phyloP scores from a whole-genome alignment of 2,329 filamentous ascomycete genomes.

The Ceratocystis papillata region DNA sequence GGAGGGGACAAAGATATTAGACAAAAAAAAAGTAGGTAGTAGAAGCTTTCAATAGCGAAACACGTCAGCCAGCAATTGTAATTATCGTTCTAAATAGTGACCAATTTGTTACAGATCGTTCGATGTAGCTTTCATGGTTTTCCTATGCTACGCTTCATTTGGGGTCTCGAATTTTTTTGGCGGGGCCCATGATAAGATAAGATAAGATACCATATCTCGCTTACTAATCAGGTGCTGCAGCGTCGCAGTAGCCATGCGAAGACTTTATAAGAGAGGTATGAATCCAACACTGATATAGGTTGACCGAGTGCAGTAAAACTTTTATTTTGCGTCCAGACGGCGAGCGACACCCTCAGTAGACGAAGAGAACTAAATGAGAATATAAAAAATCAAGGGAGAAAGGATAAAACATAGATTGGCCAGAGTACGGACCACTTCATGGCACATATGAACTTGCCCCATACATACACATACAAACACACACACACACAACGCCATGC shows the following conservation, averaged over 20 bases:
- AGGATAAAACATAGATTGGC: background rate
- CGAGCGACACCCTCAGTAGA: background rate
- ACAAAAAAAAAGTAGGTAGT: background rate
- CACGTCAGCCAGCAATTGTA: background rate
- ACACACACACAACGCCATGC: slow-evolving; percentile 9
- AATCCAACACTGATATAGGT: background rate
- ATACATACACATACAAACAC: slow-evolving; percentile 18
- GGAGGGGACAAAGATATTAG: background rate
- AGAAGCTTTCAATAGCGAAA: background rate
- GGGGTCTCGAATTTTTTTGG: slow-evolving; percentile 23
- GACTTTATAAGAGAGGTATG: too few species aligned
- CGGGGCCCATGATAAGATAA: slow-evolving; percentile 22
- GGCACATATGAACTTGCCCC: too few species aligned
- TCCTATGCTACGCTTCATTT: background rate
- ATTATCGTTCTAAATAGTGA: background rate
- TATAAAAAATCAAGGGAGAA: background rate
- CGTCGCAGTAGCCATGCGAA: too few species aligned
- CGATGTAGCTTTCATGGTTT: background rate
- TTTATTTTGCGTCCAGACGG: background rate
- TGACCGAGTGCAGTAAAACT: background rate
- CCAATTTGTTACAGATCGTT: background rate
- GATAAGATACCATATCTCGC: slow-evolving; percentile 16
- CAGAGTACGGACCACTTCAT: background rate
- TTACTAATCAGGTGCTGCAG: background rate
- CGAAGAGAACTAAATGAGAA: background rate